Evolutionary conservation across 352 stramenopile species (phyloP).

Genomic region (Globisporangium mamillatum): DNA sequence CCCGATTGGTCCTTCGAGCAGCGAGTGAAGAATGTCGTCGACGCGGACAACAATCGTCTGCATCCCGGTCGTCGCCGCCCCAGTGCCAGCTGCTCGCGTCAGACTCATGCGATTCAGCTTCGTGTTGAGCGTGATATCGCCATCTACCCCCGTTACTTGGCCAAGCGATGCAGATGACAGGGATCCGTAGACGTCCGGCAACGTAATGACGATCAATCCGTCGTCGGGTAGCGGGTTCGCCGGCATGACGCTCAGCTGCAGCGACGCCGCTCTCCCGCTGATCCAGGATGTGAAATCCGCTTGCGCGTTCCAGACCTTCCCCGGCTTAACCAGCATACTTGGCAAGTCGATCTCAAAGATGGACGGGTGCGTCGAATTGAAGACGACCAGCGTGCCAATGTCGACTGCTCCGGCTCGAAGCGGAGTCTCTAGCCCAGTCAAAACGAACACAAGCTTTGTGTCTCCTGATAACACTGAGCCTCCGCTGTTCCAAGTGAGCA

Average conservation of each 20-base stretch:
- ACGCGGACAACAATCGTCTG: slow-evolving; percentile 31
- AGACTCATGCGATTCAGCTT: slow-evolving; percentile 26
- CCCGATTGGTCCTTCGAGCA: slow-evolving; percentile 55
- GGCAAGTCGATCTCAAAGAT: slow-evolving; percentile 11
- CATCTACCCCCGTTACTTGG: slow-evolving; percentile 28
- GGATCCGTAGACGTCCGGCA: slow-evolving; percentile 49
- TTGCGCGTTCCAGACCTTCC: slow-evolving; percentile 24
- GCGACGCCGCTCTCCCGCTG: slow-evolving; percentile 34
- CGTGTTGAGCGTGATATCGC: slow-evolving; percentile 19
- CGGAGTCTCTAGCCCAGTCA: slow-evolving; percentile 19
- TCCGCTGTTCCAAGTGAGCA: slow-evolving; percentile 21
- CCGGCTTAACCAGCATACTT: slow-evolving; percentile 26
- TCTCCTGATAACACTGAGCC: slow-evolving; percentile 8
- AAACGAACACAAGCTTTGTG: slow-evolving; percentile 11
- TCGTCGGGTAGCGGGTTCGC: slow-evolving; percentile 33
- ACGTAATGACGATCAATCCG: slow-evolving; percentile 38
- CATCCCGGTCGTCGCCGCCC: slow-evolving; percentile 22
- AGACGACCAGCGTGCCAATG: slow-evolving; percentile 24
- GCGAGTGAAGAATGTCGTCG: slow-evolving; percentile 35
- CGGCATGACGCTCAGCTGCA: slow-evolving; percentile 31
- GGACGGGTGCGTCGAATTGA: slow-evolving; percentile 12
- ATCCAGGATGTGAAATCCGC: slow-evolving; percentile 24
- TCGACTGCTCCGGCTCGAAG: slow-evolving; percentile 7
- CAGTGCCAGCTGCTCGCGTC: slow-evolving; percentile 20
- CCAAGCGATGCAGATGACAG: slow-evolving; percentile 22